Base-by-base conservation (phyloP, 2,329 filamentous ascomycete species). In the Phoma herbarum region DNA sequence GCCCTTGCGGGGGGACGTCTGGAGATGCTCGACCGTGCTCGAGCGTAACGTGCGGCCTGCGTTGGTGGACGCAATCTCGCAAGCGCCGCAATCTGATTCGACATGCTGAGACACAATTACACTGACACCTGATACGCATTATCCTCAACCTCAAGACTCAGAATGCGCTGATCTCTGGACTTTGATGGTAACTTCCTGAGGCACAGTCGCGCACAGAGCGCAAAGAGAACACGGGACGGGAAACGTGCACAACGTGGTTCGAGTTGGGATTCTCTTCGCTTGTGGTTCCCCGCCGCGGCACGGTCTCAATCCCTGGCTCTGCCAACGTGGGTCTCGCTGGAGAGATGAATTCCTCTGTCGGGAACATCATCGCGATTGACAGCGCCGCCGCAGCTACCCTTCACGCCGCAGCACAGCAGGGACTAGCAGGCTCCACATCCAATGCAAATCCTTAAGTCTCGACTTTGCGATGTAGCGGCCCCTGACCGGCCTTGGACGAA, bases 31-130 rank as follows among this genome's bases (percentile, higher is more conserved):
- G 47, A 37, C 37, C 28, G 26, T 42, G 49, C 48, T 59, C 39
- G 50, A 54, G 50, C 56, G 54, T 46, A 54, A 59, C 44, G 28
- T 45, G 52, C 37, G 23, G 29, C 37, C 23, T 52, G 42, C 43
- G 31, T 54, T 50, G 50, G 56, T 33, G 25, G 56, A 42, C n/a
- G 56, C 56, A 59, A 54, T 59, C 41, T 59, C 51, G 45, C 55
- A 52, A 37, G 39, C 25, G 35, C 23, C 39, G 37, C 39, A 41
- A 51, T 29, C 23, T 54, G 31, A 59, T 54, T 59, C 46, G 45
- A 46, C 31, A 28, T 23, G 1, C 31, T 23, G 37, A 45, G 33
- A 33, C 33, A 45, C n/a, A 20, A 28, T 14, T 9, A 48, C 10
- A 2, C 11, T 28, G 26, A 52, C 22, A n/a, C n/a, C n/a, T 42